phyloP scores from a whole-genome alignment of 352 stramenopile species.

The Globisporangium rhizosaccharum region DNA sequence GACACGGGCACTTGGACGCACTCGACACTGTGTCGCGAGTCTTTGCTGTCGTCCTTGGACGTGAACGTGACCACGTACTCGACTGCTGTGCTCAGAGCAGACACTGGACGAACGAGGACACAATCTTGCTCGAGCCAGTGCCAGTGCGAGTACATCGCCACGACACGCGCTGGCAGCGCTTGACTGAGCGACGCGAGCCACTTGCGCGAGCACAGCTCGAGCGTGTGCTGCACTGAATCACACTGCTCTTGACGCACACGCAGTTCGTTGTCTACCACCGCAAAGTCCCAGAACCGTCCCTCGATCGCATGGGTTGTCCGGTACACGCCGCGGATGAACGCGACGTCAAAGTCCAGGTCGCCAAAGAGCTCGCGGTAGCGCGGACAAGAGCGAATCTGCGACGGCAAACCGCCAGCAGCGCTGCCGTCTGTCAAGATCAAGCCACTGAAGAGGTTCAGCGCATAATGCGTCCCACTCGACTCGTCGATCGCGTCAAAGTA shows the following conservation, averaged over 20 bases:
- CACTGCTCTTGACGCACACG: slow-evolving; percentile 27
- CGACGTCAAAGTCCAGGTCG: slow-evolving; percentile 45
- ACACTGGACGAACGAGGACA: slow-evolving; percentile 29
- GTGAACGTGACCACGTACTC: slow-evolving; percentile 3
- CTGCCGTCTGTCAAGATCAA: slow-evolving; percentile 35
- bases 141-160: slow-evolving; percentile 39
- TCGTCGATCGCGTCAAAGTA: slow-evolving; percentile 29
- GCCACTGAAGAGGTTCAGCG: slow-evolving; percentile 48
- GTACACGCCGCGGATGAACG: slow-evolving; percentile 21
- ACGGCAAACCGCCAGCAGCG: slow-evolving; percentile 32
- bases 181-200: slow-evolving; percentile 25
- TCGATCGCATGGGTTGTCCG: slow-evolving; percentile 20
- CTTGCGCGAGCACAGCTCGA: slow-evolving; percentile 25
- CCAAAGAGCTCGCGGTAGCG: slow-evolving; percentile 39
- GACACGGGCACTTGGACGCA: slow-evolving; percentile 22
- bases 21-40: too few relatives aligned
- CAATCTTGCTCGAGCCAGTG: slow-evolving; percentile 38
- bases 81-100: not conserved
- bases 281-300: slow-evolving; percentile 35
- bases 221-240: slow-evolving; percentile 3
- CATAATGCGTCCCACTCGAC: slow-evolving; percentile 20
- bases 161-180: slow-evolving; percentile 22
- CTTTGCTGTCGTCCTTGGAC: too few relatives aligned
- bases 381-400: slow-evolving; percentile 21
- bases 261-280: slow-evolving; percentile 17